Base-by-base conservation (phyloP, 2,329 filamentous ascomycete species). In the Sordariomycetes sp. region DNA sequence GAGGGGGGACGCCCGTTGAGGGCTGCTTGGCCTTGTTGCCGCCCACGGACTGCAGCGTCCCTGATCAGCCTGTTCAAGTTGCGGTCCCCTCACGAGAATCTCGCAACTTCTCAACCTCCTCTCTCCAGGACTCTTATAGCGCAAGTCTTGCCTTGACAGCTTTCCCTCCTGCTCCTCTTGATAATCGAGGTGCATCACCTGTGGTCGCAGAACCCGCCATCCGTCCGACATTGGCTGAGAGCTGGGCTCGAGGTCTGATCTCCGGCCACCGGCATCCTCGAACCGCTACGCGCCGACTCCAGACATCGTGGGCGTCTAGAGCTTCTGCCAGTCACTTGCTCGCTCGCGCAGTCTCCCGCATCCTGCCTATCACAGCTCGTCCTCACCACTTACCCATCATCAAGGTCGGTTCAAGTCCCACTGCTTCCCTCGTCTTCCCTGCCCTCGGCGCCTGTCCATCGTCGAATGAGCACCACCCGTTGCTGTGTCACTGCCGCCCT, bases 401-500 rank as follows among this genome's bases (percentile, higher is more conserved):
- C 29, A 38, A 39, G 37, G 48, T 50, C n/a, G n/a, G n/a, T n/a
- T n/a, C n/a, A 52, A 50, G 49, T 35, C 38, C 42, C 49, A 41
- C 20, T 10, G 20, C 34, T 23, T n/a, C 30, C 25, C 30, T 38
- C 21, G 46, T 39, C 40, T 41, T 43, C 42, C 44, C 48, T 39
- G 41, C 46, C 46, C 36, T 45, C 48, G 47, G 48, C 52, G 54
- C 58, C 61, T 66, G 42, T 38, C 39, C 33, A 24, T 35, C 39
- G 44, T 54, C 50, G 50, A 57, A 55, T 56, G 43, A 49, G 46
- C 42, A 37, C 27, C 32, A 40, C 36, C 35, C 42, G 37, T 43
- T 50, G 45, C 50, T 34, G 52, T 37, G 38, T 40, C 44, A 45
- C 47, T 39, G 43, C 41, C 43, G 42, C 41, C 44, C 63, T 71